Evolutionary conservation across 2,329 filamentous ascomycete genomes (phyloP).

Genomic region (Cercospora sesami): DNA sequence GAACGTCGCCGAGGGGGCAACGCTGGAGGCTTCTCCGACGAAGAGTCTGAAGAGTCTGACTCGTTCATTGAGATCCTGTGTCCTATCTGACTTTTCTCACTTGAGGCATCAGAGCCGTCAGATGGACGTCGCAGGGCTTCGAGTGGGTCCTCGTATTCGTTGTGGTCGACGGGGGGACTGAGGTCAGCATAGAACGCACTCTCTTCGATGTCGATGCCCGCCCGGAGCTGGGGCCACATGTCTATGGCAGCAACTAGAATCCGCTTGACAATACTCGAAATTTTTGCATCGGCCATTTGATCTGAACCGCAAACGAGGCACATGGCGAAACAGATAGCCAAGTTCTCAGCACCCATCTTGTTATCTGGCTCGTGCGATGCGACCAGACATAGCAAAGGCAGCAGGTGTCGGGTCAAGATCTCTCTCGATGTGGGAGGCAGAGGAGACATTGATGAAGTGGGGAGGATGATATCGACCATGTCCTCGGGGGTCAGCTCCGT

Average conservation of each 20-base stretch:
- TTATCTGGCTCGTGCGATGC: conserved; percentile 50
- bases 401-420: conserved; percentile 52
- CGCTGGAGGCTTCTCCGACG: conserved; percentile 34
- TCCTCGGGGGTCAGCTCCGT: conserved; percentile 44
- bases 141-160: conserved; percentile 53
- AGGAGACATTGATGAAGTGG: conserved; percentile 49
- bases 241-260: conserved; percentile 52
- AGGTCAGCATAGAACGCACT: conserved; percentile 45
- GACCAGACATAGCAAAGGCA: conserved; percentile 54
- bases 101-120: conserved; percentile 26
- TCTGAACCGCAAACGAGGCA: conserved; percentile 55
- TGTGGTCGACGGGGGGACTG: conserved; percentile 41
- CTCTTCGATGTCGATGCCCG: conserved; percentile 44
- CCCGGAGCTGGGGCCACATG: conserved; percentile 47
- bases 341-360: conserved; percentile 57
- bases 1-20: conserved; percentile 41
- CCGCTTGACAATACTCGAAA: conserved; percentile 53
- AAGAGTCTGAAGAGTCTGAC: conserved; percentile 36
- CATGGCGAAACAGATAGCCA: conserved; percentile 57
- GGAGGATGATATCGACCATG: conserved; percentile 49
- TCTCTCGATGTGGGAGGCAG: conserved; percentile 49
- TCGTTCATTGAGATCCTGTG: conserved; percentile 49
- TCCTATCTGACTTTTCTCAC: conserved; percentile 33
- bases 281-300: conserved; percentile 56
- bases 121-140: conserved; percentile 32